Conservation (phyloP, 768 basidiomycete genomes). For the Boletus vinaceobasis region DNA sequence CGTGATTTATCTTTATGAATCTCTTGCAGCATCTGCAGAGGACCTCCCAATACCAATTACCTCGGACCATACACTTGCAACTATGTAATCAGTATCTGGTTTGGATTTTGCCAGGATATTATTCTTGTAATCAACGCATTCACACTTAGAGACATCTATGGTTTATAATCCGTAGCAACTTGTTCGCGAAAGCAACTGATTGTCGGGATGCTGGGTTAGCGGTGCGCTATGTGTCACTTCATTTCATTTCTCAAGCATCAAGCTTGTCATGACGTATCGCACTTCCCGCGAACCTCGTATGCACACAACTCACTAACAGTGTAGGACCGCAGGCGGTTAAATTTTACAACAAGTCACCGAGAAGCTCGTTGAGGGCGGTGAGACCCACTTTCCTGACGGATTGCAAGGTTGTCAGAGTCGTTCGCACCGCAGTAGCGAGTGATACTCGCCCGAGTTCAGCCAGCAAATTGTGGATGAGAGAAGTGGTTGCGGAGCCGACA, state of each 20-base stretch:
- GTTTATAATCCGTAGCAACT: not conserved
- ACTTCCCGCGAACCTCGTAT: too few relatives aligned
- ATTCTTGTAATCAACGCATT: not conserved
- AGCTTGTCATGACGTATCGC: not conserved
- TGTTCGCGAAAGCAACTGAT: not conserved
- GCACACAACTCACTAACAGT: too few relatives aligned
- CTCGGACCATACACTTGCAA: slow-evolving; percentile 4
- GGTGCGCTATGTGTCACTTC: not conserved
- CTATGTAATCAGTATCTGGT: slow-evolving; percentile 1
- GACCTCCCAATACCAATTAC: slow-evolving; percentile 17
- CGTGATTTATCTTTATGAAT: slow-evolving; percentile 71
- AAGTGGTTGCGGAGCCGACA: slow-evolving; percentile 1
- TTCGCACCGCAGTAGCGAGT: not conserved
- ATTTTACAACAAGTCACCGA: too few relatives aligned
- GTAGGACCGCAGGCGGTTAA: too few relatives aligned
- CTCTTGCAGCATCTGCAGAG: slow-evolving; percentile 32
- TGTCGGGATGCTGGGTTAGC: too few relatives aligned
- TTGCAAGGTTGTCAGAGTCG: not conserved
- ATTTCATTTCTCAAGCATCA: too few relatives aligned
- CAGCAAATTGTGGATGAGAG: not conserved
- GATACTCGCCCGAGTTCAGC: slow-evolving; percentile 2
- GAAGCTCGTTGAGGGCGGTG: too few relatives aligned
- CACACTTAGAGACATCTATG: not conserved
- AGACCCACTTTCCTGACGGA: not conserved
- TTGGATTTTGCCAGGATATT: not conserved